Evolutionary conservation across 352 stramenopile species (phyloP), one percentile per base, ranked within the genome.

Genomic region (Plasmopara halstedii): DNA sequence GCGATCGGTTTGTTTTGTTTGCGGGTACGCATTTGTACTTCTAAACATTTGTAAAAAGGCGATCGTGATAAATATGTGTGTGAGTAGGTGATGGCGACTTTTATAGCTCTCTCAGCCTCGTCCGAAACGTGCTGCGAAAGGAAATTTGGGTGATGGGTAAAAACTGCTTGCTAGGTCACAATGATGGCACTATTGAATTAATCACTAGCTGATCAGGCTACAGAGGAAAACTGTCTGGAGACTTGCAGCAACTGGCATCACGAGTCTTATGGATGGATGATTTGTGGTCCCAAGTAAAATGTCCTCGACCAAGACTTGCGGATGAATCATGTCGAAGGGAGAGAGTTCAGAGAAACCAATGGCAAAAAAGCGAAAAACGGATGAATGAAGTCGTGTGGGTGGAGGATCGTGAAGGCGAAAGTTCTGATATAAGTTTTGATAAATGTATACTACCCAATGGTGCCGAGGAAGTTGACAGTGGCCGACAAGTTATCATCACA

Each of bases 81-180:
- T n/a, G 34, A 42, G 40, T 42, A 92, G 81, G 81, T 27, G 81
- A 93, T 42, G 81, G 81, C 2, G 81, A 93, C 53, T 93, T 90
- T 41, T 93, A 93, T 53, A 83, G 87, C 45, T 88, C 81, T 4
- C 59, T 93, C 8, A 87, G 83, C 50, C 65, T 80, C 20, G 78
- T 87, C 21, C 76, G 81, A 42, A 93, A 93, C 27, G 71, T 90
- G 6, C 51, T 85, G 1, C 78, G 74, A 45, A 93, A 93, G 47
- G 81, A 93, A 50, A 58, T 93, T 1, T 93, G 81, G 81, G 81
- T 93, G 14, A 58, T 93, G 13, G 81, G 81, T 93, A 69, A 40
- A 67, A 58, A 7, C 18, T 34, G 36, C n/a, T n/a, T 32, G 25
- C 9, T 26, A 29, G 18, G 6, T 1, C 7, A 39, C 36, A 22